These are phyloP conservation scores for Amniculicola lignicola DNA, from an alignment of 495 filamentous ascomycete genomes.

Conservation along the genomic window DNA sequence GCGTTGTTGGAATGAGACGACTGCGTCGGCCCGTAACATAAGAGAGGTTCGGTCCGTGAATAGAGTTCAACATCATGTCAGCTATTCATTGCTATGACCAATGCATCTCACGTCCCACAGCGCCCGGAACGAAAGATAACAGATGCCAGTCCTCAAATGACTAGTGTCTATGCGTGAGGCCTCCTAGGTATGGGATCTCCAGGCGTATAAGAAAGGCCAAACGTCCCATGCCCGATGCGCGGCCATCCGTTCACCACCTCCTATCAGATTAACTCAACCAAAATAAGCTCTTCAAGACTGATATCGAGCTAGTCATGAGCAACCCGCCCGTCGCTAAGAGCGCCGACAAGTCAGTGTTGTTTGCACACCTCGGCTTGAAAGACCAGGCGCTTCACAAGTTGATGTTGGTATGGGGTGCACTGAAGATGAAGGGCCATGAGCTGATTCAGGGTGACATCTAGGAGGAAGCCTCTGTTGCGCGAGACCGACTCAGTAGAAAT, in stretches of 20 bases:
- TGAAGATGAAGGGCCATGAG: neutral
- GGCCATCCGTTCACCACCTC: too few species aligned
- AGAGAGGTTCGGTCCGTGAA: too few species aligned
- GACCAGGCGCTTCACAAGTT: slow-evolving; percentile 31
- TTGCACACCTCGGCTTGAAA: slow-evolving; percentile 34
- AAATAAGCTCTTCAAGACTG: too few species aligned
- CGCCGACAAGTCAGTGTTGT: slow-evolving; percentile 30
- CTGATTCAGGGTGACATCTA: slow-evolving; percentile 7
- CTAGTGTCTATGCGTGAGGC: neutral
- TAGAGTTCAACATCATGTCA: neutral
- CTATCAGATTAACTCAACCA: too few species aligned
- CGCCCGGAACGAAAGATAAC: neutral
- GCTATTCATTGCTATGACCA: neutral
- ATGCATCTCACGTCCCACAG: neutral
- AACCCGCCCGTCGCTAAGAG: slow-evolving; percentile 13
- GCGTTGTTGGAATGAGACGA: neutral
- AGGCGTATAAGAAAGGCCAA: slow-evolving; percentile 2
- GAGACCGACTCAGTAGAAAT: slow-evolving; percentile 34
- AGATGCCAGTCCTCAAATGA: slow-evolving; percentile 1
- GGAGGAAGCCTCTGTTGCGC: slow-evolving; percentile 38
- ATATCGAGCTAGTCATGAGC: too few species aligned
- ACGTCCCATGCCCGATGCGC: too few species aligned
- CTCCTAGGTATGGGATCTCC: neutral
- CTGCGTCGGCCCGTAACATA: too few species aligned
- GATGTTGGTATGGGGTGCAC: slow-evolving; percentile 37